These are phyloP conservation scores for Pythium oligandrum DNA, from an alignment of 352 stramenopile species.

Conservation along the genomic window DNA sequence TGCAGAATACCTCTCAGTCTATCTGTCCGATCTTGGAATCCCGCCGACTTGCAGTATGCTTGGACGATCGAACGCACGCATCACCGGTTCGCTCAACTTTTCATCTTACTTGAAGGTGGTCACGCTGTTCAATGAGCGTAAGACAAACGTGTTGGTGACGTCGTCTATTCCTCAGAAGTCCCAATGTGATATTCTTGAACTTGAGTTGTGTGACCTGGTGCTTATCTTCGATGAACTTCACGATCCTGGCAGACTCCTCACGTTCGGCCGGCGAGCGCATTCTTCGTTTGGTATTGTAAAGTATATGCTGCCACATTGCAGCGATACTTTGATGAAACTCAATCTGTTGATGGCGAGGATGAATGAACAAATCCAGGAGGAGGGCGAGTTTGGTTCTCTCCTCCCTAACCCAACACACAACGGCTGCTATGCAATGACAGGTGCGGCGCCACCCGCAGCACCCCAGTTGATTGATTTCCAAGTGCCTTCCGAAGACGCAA, in stretches of 20 bases:
- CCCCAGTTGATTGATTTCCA: no score
- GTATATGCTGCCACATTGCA: conserved; percentile 49
- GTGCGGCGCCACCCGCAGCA: no score
- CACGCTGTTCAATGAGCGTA: conserved; percentile 42
- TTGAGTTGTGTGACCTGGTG: conserved; percentile 58
- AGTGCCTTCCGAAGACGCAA: no score
- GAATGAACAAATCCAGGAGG: no score
- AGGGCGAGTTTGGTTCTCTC: no score
- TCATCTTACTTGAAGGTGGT: conserved; percentile 71
- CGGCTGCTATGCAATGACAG: no score
- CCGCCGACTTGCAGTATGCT: conserved; percentile 74
- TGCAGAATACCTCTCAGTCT: conserved; percentile 67
- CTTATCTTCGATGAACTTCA: conserved; percentile 74
- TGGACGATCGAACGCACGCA: conserved; percentile 57
- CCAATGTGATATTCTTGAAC: conserved; percentile 32
- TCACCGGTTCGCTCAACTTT: conserved; percentile 50
- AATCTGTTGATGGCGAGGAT: conserved; percentile 56
- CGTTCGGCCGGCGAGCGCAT: conserved; percentile 53
- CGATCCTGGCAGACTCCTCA: conserved; percentile 69
- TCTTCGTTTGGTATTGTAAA: conserved; percentile 43
- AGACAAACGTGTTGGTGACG: conserved; percentile 72
- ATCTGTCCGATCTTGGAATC: conserved; percentile 30
- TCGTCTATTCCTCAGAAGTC: conserved; percentile 64
- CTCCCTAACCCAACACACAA: no score
- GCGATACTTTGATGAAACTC: conserved; percentile 50